Percentiles rank a stretch among this genome's conserved stretches.
These are phyloP conservation scores for Phytophthora vignae DNA, from an alignment of 352 stramenopile species.

Conservation along the genomic window DNA sequence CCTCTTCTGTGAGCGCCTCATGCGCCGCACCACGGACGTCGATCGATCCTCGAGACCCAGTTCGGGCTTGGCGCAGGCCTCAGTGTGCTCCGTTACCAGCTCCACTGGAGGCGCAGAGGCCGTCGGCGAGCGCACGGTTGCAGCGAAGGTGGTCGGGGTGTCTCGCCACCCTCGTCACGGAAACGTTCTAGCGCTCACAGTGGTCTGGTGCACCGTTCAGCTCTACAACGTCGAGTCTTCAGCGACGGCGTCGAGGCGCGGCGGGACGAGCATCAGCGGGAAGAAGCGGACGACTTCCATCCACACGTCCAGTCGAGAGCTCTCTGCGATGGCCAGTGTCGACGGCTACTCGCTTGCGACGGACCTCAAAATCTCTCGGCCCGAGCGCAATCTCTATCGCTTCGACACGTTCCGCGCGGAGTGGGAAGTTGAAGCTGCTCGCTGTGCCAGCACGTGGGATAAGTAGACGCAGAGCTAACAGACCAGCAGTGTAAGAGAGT, in stretches of 20 bases:
- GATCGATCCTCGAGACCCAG: conserved; percentile 35
- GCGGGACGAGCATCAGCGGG: conserved; percentile 27
- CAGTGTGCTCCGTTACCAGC: conserved; percentile 64
- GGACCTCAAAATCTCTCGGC: conserved; percentile 75
- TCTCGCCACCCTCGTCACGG: conserved; percentile 56
- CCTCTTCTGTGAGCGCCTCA: conserved; percentile 93
- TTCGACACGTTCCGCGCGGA: conserved; percentile 81
- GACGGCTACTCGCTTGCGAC: conserved; percentile 42
- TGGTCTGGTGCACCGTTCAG: conserved; percentile 83
- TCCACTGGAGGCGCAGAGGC: conserved; percentile 39
- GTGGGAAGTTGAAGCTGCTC: conserved; percentile 77
- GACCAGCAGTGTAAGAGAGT: neutral
- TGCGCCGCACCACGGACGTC: conserved; percentile 44
- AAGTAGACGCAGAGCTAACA: conserved; percentile 27
- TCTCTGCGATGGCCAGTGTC: conserved; percentile 39
- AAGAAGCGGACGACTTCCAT: conserved; percentile 36
- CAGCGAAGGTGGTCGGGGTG: conserved; percentile 68
- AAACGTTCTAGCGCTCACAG: conserved; percentile 66
- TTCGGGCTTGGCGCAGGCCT: conserved; percentile 30
- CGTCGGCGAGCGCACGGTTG: conserved; percentile 77
- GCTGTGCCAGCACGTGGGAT: conserved; percentile 65
- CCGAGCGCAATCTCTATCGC: conserved; percentile 70
- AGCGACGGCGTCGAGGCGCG: conserved; percentile 26
- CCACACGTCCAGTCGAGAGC: conserved; percentile 29
- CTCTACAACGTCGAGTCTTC: conserved; percentile 64